These are phyloP conservation scores for Emergomyces orientalis DNA, from an alignment of 2,329 filamentous ascomycete species.

Conservation along the genomic window DNA sequence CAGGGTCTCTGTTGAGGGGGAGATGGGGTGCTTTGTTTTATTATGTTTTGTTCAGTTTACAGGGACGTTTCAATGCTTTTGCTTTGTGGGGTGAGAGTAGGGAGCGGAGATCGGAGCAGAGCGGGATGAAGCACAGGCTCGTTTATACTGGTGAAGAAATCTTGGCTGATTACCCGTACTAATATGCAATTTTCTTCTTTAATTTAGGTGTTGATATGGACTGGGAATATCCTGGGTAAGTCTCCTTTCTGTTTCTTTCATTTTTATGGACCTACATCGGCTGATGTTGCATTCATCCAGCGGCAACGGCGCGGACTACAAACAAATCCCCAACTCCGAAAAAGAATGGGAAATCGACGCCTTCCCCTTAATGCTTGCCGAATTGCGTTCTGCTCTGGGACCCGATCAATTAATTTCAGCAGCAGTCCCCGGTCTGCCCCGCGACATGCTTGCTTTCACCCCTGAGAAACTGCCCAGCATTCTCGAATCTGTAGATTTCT, in stretches of 20 bases:
- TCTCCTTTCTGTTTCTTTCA: neutral
- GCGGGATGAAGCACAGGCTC: neutral
- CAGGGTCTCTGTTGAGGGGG: neutral
- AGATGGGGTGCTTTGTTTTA: too few relatives aligned
- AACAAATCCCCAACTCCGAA: conserved; percentile 44
- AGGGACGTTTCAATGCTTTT: too few relatives aligned
- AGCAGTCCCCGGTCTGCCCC: conserved; percentile 50
- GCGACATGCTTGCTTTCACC: conserved; percentile 57
- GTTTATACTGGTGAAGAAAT: neutral
- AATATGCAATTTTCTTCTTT: neutral
- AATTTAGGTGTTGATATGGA: conserved; percentile 45
- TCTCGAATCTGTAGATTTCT: conserved; percentile 35
- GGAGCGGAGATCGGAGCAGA: neutral
- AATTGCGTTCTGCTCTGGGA: conserved; percentile 48
- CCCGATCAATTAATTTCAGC: conserved; percentile 49
- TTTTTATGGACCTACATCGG: neutral
- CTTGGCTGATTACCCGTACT: neutral
- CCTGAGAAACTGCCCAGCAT: conserved; percentile 44
- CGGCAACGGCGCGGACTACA: conserved; percentile 58
- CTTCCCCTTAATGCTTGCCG: conserved; percentile 48
- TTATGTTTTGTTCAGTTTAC: too few relatives aligned
- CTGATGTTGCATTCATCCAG: conserved; percentile 1
- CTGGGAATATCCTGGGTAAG: conserved; percentile 44
- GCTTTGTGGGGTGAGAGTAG: too few relatives aligned
- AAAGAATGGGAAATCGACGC: conserved; percentile 49